These are phyloP conservation scores for Microcyclosporella mali DNA, from an alignment of 2,329 filamentous ascomycete genomes.

Conservation along the genomic window DNA sequence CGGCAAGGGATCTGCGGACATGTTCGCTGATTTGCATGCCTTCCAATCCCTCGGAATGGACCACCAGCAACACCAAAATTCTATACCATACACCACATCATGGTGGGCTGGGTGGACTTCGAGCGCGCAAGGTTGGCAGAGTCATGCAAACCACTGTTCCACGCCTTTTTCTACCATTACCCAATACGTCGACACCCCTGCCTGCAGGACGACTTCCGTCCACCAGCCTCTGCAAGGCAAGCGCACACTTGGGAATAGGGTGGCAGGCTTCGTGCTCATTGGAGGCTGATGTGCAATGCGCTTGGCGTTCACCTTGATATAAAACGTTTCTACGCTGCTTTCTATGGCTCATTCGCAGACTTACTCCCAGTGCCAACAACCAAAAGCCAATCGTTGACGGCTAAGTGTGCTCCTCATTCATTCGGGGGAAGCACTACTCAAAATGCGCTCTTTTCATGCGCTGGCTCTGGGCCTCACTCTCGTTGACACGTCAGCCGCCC, in stretches of 20 bases:
- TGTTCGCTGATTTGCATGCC: conserved; percentile 28
- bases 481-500: conserved; percentile 20
- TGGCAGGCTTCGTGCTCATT: conserved; percentile 5
- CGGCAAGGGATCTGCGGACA: conserved; percentile 25
- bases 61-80: conserved; percentile 15
- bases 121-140: conserved; percentile 13
- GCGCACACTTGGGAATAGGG: conserved; percentile 6
- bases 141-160: conserved; percentile 17
- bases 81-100: conserved; percentile 7
- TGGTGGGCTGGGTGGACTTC: conserved; percentile 15
- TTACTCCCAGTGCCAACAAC: conserved; percentile 4
- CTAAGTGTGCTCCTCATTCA: conserved; percentile 19
- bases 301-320: conserved; percentile 14
- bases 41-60: conserved; percentile 25
- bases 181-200: conserved; percentile 19
- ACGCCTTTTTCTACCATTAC: conserved; percentile 20
- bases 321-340: conserved; percentile 14
- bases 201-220: conserved; percentile 11
- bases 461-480: conserved; percentile 27
- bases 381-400: conserved; percentile 7
- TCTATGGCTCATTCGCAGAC: conserved; percentile 12
- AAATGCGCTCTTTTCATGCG: conserved; percentile 24
- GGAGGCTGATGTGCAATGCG: conserved; percentile 15
- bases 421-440: conserved; percentile 16
- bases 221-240: conserved; percentile 29